Conservation (phyloP, 2,329 filamentous ascomycete species). For the Chaetomium sp. region DNA sequence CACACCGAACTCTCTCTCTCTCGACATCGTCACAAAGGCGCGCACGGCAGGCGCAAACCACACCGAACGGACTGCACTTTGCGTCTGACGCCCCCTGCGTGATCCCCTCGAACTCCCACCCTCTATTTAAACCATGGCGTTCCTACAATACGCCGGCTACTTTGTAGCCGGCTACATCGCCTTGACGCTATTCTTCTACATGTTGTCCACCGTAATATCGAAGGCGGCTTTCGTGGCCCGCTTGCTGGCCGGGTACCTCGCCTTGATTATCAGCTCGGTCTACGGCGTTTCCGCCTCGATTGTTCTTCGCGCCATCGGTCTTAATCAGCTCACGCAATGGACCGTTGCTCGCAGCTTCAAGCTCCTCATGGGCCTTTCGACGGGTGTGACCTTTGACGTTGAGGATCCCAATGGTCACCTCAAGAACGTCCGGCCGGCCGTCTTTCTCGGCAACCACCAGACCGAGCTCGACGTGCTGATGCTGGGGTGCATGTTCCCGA, state of each 20-base stretch:
- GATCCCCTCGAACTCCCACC: neutral
- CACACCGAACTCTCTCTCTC: neutral
- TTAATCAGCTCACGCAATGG: slow-evolving; percentile 82
- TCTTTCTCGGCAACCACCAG: slow-evolving; percentile 95
- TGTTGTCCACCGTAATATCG: slow-evolving; percentile 60
- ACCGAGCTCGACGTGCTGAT: slow-evolving; percentile 93
- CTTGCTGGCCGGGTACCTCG: slow-evolving; percentile 65
- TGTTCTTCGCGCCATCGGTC: slow-evolving; percentile 68
- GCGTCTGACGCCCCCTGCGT: neutral
- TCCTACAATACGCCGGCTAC: slow-evolving; percentile 47
- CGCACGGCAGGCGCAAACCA: slow-evolving; percentile 4
- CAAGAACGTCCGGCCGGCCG: slow-evolving; percentile 70
- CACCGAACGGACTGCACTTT: neutral
- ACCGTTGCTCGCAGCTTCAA: slow-evolving; percentile 78
- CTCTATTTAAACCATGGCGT: slow-evolving; percentile 38
- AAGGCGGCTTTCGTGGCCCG: slow-evolving; percentile 70
- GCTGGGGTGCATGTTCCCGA: slow-evolving; percentile 85
- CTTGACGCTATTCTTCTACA: slow-evolving; percentile 60
- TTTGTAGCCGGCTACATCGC: slow-evolving; percentile 55
- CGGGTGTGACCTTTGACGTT: slow-evolving; percentile 77
- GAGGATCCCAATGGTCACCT: slow-evolving; percentile 68
- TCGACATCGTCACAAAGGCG: neutral
- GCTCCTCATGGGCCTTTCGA: slow-evolving; percentile 71
- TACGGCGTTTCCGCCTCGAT: slow-evolving; percentile 79
- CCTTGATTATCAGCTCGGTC: slow-evolving; percentile 60